Evolutionary conservation across 2,329 filamentous ascomycete species (phyloP).

Genomic region (Zasmidium angulare): DNA sequence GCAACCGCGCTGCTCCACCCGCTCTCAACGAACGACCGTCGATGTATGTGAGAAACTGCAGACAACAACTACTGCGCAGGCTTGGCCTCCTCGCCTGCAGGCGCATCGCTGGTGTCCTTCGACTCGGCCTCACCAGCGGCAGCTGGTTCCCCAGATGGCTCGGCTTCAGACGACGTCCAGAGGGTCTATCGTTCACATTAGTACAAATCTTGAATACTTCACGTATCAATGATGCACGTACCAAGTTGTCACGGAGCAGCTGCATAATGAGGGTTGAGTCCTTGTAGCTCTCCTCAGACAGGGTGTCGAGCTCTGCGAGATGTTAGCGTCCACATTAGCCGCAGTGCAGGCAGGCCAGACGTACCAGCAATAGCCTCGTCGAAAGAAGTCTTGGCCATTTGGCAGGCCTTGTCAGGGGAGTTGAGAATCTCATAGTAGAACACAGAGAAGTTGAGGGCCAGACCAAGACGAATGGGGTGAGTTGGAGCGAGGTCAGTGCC

Average conservation of each 20-base stretch:
- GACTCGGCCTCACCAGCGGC: conserved; percentile 51
- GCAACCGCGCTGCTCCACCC: conserved; percentile 21
- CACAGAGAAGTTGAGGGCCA: conserved; percentile 94
- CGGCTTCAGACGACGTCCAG: conserved; percentile 98
- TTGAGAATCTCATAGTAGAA: conserved; percentile 99
- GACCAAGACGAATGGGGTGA: conserved; percentile 88
- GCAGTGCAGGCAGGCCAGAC: conserved; percentile 18
- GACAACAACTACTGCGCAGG: conserved; percentile 40
- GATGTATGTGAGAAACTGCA: conserved; percentile 22
- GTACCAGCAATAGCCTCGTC: conserved; percentile 89
- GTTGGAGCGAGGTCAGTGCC: conserved; percentile 86
- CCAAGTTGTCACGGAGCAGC: conserved; percentile 93
- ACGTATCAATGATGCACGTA: conserved; percentile 42
- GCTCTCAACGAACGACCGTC: conserved; percentile 25
- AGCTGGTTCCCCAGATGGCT: conserved; percentile 62
- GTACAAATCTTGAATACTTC: conserved; percentile 17
- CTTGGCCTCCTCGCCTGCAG: conserved; percentile 53
- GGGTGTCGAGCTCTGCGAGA: conserved; percentile 79
- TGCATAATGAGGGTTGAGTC: conserved; percentile 99
- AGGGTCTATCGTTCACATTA: conserved; percentile 66
- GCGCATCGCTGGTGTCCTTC: conserved; percentile 56
- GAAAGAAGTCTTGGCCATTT: conserved; percentile 93
- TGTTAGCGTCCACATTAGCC: not conserved
- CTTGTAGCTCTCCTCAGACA: conserved; percentile 99
- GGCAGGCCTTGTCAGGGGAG: conserved; percentile 96